Evolutionary conservation across 805 yeast species (phyloP), one percentile per base, ranked within the genome.

Genomic region (Starmerella bombi): DNA sequence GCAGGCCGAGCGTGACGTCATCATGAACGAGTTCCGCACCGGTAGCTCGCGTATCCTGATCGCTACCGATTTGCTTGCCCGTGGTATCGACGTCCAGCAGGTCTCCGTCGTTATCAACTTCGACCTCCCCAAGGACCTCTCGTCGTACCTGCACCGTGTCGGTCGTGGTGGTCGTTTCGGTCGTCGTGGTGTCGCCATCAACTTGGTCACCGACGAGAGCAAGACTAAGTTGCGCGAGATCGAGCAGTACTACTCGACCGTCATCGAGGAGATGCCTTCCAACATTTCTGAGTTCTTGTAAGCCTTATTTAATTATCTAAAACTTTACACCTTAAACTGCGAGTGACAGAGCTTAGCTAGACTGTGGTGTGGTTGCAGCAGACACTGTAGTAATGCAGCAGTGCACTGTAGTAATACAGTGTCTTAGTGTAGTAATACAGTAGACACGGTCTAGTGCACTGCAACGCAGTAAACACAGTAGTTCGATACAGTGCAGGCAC

Each of bases 131-230:
- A 70, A 75, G 52, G 80, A 79, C 68, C 76, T 80, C 63, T 95
- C 86, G 65, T 86, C 83, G 70, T 88, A 91, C 63, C 80, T 88
- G 57, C 98, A 88, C 68, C 75, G 98, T 69, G 93, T 88, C 57
- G 98, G 98, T 64, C 77, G 98, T 69, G 83, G 93, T 54, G 98
- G 98, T 58, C 78, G 98, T 65, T 88, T 88, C 70, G 98, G 98
- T 61, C 76, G 98, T 65, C 88, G 86, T 69, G 98, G 98, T 70
- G 88, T 83, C 48, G 96, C 97, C 47, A 81, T 88, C 61, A 91
- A 86, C 70, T 81, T 88, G 58, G 78, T 86, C 54, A 86, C 97
- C 38, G 71, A 70, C 48, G 77, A 76, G 41, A 96, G 88, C 60
- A 70, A 71, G 50, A 69, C 72, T 50, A 71, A 71, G 59, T 68